Evolutionary conservation across 345 rosid genomes (phyloP).

Genomic region (Lepidium aucheri): DNA sequence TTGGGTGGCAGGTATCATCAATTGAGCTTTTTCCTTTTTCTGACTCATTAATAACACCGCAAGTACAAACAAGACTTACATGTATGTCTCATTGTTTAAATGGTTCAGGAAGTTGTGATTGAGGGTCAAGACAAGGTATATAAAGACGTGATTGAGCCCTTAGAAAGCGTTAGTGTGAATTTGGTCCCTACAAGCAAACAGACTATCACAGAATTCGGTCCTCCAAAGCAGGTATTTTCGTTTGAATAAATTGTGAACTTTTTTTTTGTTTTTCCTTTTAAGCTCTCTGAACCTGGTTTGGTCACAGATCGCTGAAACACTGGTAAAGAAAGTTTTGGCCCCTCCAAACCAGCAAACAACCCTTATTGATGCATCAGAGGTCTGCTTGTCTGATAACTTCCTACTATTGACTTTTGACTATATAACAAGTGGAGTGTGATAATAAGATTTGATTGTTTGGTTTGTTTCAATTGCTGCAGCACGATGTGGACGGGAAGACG

Average conservation of each 20-base stretch:
- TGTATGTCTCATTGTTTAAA: background rate
- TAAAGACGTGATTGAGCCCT: conserved; percentile 92
- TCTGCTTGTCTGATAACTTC: conserved; percentile 12
- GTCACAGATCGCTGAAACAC: conserved; percentile 73
- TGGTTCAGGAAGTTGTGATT: conserved; percentile 64
- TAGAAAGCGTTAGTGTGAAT: conserved; percentile 77
- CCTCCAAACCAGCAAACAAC: conserved; percentile 80
- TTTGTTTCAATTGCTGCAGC: conserved; percentile 41
- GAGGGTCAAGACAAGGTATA: conserved; percentile 89
- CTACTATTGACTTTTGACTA: background rate
- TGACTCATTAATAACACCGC: background rate
- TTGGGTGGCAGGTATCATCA: conserved; percentile 82
- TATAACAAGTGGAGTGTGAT: background rate
- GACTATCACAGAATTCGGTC: conserved; percentile 74
- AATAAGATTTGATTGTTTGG: background rate
- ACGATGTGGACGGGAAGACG: conserved; percentile 64
- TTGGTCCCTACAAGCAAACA: conserved; percentile 57
- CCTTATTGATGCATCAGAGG: conserved; percentile 67
- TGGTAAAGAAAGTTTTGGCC: conserved; percentile 70
- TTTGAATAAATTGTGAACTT: background rate
- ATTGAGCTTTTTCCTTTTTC: background rate
- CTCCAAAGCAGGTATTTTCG: conserved; percentile 66
- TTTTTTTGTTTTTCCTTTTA: background rate
- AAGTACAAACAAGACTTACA: background rate
- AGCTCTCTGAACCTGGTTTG: conserved; percentile 2